Base-by-base conservation (phyloP, 352 stramenopile species). In the Blastocystis sp. region DNA sequence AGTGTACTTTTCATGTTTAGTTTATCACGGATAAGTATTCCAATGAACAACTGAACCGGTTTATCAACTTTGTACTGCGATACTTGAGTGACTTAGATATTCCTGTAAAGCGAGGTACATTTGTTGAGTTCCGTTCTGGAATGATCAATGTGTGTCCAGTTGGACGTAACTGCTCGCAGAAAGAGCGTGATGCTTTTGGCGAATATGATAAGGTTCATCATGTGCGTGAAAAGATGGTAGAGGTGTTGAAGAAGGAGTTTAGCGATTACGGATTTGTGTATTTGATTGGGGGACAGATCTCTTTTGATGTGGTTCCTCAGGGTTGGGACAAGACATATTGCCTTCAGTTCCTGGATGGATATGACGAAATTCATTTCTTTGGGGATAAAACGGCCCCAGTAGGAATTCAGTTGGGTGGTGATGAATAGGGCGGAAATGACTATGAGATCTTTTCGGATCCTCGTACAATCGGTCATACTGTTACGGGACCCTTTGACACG, bases 91-190 rank as follows among this genome's bases (percentile, higher is more conserved):
- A 86, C 19, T 29, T 86, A 3, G 75, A 86, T 74, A 2, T 86
- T 42, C 75, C 75, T 43, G 27, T 86, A 4, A 86, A 86, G 27
- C 42, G 69, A 78, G 75, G 75, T 42, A 54, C 27, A 27, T 86
- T 86, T 42, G 73, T 86, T 54, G 75, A 86, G 16, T 86, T 86
- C 75, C 75, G 75, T 3, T 86, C 75, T 7, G n/a, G 19, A 12
- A 86, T 86, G 75, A 86, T 86, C 42, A 86, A 86, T 35, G 61
- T 86, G n/a, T 75, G 75, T n/a, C 75, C 75, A 14, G 66, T 86
- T 14, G 75, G 75, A 32, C 52, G 46, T n/a, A 86, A 86, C 42
- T n/a, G 19, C 6, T 54, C 57, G 5, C 24, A 49, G 29, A 7
- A 54, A 12, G 75, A 86, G 43, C 75, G 46, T 63, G 39, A 54